These are phyloP conservation scores for Phytophthora fragariae DNA, from an alignment of 352 stramenopile genomes.

Conservation along the genomic window DNA sequence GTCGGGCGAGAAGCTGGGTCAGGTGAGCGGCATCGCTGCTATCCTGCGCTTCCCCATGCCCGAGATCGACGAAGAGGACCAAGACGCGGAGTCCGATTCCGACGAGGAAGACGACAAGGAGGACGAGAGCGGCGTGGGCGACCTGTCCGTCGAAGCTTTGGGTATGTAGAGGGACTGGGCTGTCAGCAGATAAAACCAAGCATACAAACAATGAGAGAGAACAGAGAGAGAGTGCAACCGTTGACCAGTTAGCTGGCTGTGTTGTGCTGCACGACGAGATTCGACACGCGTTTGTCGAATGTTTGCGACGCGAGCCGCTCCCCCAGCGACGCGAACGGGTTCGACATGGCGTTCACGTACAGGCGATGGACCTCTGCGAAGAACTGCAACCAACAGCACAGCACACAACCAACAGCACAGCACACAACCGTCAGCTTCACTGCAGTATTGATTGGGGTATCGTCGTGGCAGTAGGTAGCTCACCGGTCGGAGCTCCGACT, in stretches of 20 bases:
- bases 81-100: constrained; percentile 59
- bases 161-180: constrained; percentile 50
- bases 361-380: constrained; percentile 85
- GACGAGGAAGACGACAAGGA: constrained; percentile 48
- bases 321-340: constrained; percentile 83
- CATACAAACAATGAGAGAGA: constrained; percentile 9
- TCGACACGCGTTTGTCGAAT: constrained; percentile 85
- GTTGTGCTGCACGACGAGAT: constrained; percentile 82
- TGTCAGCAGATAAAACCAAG: constrained; percentile 13
- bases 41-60: constrained; percentile 96
- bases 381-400: constrained; percentile 53
- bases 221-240: constrained; percentile 2
- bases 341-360: constrained; percentile 90
- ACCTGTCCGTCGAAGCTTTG: constrained; percentile 72
- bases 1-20: constrained; percentile 94
- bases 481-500: constrained; percentile 82
- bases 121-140: constrained; percentile 62
- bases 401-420: constrained; percentile 4
- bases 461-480: constrained; percentile 5
- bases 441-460: background rate
- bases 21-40: constrained; percentile 95
- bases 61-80: constrained; percentile 95
- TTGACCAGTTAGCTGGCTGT: constrained; percentile 36
- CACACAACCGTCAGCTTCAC: background rate
- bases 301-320: constrained; percentile 81